Conservation (phyloP, 768 basidiomycete species). For the Boletus tomentosulus region DNA sequence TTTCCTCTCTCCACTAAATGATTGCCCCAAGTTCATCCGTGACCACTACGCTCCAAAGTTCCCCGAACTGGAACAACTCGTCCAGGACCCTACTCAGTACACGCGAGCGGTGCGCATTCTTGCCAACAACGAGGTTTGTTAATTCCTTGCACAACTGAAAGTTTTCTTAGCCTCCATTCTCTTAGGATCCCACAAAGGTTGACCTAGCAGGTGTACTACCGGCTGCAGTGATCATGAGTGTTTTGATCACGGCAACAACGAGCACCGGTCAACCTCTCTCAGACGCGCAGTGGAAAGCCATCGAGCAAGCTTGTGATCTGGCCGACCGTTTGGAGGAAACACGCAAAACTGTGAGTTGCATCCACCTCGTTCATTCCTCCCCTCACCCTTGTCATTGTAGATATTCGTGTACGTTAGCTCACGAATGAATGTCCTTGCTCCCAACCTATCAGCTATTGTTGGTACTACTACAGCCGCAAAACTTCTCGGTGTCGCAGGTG, state of each 20-base stretch:
- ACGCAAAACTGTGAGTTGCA: conserved; percentile 65
- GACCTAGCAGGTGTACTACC: conserved; percentile 77
- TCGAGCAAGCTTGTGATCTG: conserved; percentile 83
- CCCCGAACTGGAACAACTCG: conserved; percentile 94
- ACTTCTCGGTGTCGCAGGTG: conserved; percentile 94
- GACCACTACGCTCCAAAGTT: conserved; percentile 96
- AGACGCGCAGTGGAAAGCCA: conserved; percentile 71
- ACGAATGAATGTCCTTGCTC: conserved; percentile 96
- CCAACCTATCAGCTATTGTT: conserved; percentile 97
- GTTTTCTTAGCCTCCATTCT: conserved; percentile 2
- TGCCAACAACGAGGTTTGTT: conserved; percentile 71
- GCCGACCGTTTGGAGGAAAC: conserved; percentile 86
- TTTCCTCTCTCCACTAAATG: conserved; percentile 8
- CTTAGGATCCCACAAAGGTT: conserved; percentile 82
- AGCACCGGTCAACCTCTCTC: conserved; percentile 73
- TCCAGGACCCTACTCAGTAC: conserved; percentile 88
- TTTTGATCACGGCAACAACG: conserved; percentile 92
- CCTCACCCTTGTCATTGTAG: conserved; percentile 35
- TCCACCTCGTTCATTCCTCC: background rate
- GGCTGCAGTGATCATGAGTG: conserved; percentile 90
- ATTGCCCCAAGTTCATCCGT: conserved; percentile 74
- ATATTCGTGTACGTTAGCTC: conserved; percentile 99
- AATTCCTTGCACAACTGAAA: background rate
- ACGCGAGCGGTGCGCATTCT: conserved; percentile 86
- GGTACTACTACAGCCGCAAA: conserved; percentile 99